phyloP scores from a whole-genome alignment of 805 yeast genomes.

The Lachancea lanzarotensis region DNA sequence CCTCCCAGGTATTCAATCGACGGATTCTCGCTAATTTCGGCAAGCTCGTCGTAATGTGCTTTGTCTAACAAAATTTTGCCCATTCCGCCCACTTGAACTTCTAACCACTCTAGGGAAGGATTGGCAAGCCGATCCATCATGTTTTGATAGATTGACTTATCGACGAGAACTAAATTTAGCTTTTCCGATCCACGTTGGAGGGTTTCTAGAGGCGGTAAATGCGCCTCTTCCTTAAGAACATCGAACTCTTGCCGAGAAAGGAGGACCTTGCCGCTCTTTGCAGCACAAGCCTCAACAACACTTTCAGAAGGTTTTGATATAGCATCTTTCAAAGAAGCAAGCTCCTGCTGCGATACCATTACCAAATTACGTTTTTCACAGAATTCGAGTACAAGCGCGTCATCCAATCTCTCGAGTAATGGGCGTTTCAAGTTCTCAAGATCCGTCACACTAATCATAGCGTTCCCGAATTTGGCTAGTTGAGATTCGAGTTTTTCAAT shows the following conservation, averaged over 20 bases:
- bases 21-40: background rate
- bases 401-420: constrained; percentile 10
- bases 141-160: constrained; percentile 8
- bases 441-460: constrained; percentile 13
- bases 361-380: constrained; percentile 16
- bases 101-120: constrained; percentile 32
- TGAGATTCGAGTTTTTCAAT: constrained; percentile 8
- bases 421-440: constrained; percentile 9
- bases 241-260: constrained; percentile 10
- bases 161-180: constrained; percentile 2
- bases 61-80: constrained; percentile 8
- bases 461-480: constrained; percentile 12
- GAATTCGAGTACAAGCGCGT: constrained; percentile 11
- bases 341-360: constrained; percentile 13
- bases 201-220: constrained; percentile 11
- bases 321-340: constrained; percentile 11
- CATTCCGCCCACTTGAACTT: constrained; percentile 26
- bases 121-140: constrained; percentile 10
- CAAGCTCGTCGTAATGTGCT: background rate
- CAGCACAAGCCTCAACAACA: constrained; percentile 11
- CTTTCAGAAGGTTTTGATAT: constrained; percentile 15
- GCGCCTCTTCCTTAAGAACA: constrained; percentile 2
- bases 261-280: constrained; percentile 10
- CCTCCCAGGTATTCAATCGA: constrained; percentile 7
- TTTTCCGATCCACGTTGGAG: constrained; percentile 7